Conservation (phyloP, 179 eudicot species). For the Beta corolliflora region DNA sequence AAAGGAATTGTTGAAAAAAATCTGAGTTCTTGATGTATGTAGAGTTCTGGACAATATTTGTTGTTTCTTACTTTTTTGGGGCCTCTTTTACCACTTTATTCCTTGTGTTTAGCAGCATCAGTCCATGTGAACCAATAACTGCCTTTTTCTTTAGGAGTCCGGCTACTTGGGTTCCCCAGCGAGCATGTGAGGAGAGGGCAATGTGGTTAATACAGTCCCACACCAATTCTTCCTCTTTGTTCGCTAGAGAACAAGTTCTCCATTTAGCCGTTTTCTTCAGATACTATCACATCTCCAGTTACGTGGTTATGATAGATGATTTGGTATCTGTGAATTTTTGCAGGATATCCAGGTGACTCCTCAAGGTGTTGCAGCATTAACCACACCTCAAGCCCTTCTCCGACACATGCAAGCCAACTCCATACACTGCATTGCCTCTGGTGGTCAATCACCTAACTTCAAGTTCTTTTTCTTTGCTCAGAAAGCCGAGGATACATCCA, state of each 20-base stretch:
- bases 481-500: constrained; percentile 64
- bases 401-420: constrained; percentile 79
- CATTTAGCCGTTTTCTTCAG: too few species aligned
- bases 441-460: constrained; percentile 94
- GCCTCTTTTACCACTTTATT: not conserved
- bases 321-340: constrained; percentile 10
- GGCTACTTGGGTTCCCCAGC: too few species aligned
- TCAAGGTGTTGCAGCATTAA: constrained; percentile 71
- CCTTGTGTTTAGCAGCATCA: not conserved
- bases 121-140: not conserved
- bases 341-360: constrained; percentile 74
- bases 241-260: too few species aligned
- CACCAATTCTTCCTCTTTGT: too few species aligned
- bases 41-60: not conserved
- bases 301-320: not conserved
- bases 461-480: constrained; percentile 96
- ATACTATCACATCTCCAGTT: not conserved
- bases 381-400: constrained; percentile 76
- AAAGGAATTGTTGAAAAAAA: not conserved
- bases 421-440: constrained; percentile 95
- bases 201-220: too few species aligned
- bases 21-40: not conserved
- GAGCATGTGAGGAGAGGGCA: too few species aligned
- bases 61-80: not conserved
- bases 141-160: too few species aligned